Evolutionary conservation across 208 protist genomes (phyloP).

Genomic region (Leishmania guyanensis): DNA sequence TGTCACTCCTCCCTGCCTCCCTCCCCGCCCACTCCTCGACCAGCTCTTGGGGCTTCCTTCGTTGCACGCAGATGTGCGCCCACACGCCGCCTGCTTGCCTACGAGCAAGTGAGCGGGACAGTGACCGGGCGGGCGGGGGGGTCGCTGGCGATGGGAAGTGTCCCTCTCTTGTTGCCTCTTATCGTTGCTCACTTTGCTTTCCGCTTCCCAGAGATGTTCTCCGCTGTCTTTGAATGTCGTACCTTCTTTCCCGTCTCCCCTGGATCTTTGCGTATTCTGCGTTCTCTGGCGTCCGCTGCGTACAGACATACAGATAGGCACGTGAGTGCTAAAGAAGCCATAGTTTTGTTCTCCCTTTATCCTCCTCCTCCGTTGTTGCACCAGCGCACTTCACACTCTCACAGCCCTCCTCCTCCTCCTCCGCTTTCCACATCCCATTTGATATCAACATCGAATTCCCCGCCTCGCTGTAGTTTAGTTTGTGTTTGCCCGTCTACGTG

Average conservation of each 20-base stretch:
- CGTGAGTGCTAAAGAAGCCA: not conserved
- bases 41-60: not conserved
- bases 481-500: not conserved
- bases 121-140: not conserved
- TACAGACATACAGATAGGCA: not conserved
- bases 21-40: not conserved
- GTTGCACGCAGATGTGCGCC: not conserved
- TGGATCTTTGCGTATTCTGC: not conserved
- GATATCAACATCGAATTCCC: not conserved
- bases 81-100: too few relatives aligned
- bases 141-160: not conserved
- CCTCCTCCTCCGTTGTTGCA: not conserved
- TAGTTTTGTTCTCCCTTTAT: not conserved
- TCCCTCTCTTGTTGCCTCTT: not conserved
- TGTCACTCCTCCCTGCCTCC: not conserved
- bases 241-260: not conserved
- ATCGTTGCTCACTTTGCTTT: not conserved
- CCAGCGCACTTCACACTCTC: not conserved
- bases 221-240: not conserved
- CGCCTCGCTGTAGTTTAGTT: not conserved
- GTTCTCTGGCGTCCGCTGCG: not conserved
- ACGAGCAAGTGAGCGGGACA: not conserved
- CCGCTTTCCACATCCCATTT: not conserved
- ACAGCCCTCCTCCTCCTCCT: not conserved
- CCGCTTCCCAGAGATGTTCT: not conserved